Evolutionary conservation across 2,329 filamentous ascomycete genomes (phyloP).

Genomic region (Nigrospora oryzae): DNA sequence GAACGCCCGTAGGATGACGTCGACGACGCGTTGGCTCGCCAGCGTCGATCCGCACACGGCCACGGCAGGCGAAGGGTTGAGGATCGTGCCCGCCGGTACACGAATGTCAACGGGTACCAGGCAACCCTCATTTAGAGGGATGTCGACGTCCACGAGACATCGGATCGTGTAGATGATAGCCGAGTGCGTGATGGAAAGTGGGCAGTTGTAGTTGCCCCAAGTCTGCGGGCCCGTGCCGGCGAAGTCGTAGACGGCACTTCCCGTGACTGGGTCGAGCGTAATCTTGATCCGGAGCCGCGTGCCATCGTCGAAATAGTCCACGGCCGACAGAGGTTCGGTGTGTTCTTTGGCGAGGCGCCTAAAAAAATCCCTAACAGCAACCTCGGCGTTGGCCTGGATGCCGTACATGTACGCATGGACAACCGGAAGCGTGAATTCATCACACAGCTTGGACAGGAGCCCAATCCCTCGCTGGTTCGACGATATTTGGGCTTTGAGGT

Average conservation of each 20-base stretch:
- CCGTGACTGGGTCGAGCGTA: slow-evolving; percentile 55
- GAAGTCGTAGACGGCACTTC: slow-evolving; percentile 54
- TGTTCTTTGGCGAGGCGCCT: slow-evolving; percentile 35
- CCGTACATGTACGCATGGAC: slow-evolving; percentile 28
- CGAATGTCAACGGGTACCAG: slow-evolving; percentile 24
- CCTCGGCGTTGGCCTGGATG: slow-evolving; percentile 30
- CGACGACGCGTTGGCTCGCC: slow-evolving; percentile 6
- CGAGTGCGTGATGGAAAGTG: slow-evolving; percentile 17
- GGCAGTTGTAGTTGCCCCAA: slow-evolving; percentile 17
- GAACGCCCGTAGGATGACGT: slow-evolving; percentile 3
- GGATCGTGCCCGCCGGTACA: slow-evolving; percentile 15
- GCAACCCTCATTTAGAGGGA: slow-evolving; percentile 68
- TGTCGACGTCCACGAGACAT: slow-evolving; percentile 62
- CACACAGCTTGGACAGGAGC: slow-evolving; percentile 19
- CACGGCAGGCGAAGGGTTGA: slow-evolving; percentile 14
- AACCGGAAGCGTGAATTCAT: slow-evolving; percentile 18
- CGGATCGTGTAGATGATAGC: slow-evolving; percentile 27
- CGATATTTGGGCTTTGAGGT: slow-evolving; percentile 32
- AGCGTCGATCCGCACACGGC: slow-evolving; percentile 9
- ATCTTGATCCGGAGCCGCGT: slow-evolving; percentile 13
- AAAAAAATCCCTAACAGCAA: slow-evolving; percentile 21
- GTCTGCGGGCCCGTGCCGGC: slow-evolving; percentile 43
- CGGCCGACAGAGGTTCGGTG: slow-evolving; percentile 47
- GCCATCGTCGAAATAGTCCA: slow-evolving; percentile 66
- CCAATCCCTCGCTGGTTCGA: slow-evolving; percentile 29